A percentile compares a stretch with the other conserved stretches of the same genome.
Conservation (phyloP, 2,329 filamentous ascomycete species). For the Fusarium chaquense region DNA sequence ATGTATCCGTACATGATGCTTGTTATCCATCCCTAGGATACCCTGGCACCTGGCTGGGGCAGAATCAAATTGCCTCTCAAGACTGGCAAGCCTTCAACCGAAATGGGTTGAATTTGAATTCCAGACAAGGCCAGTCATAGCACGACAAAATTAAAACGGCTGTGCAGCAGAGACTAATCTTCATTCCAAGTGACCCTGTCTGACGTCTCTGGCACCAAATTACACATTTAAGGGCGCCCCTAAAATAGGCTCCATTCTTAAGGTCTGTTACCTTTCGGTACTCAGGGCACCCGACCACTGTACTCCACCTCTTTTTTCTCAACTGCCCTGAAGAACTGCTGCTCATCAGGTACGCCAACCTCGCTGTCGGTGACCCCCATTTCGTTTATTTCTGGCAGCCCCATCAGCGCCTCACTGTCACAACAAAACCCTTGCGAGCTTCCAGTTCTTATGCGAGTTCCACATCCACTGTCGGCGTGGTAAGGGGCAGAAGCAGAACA, state of each 20-base stretch:
- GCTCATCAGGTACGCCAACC: constrained; percentile 10
- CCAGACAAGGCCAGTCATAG: constrained; percentile 21
- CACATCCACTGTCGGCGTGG: constrained; percentile 32
- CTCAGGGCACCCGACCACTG: constrained; percentile 8
- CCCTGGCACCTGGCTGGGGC: not conserved
- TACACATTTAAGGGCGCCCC: constrained; percentile 21
- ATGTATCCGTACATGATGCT: not conserved
- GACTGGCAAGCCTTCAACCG: constrained; percentile 31
- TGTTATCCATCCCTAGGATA: not conserved
- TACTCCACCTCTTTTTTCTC: constrained; percentile 11
- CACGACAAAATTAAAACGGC: constrained; percentile 24
- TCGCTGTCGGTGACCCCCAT: constrained; percentile 28
- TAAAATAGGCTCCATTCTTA: constrained; percentile 34
- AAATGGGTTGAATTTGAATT: constrained; percentile 30
- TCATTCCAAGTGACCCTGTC: constrained; percentile 34
- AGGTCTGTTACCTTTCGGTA: constrained; percentile 21
- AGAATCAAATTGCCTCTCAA: constrained; percentile 12
- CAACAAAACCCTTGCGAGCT: constrained; percentile 37
- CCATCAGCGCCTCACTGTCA: constrained; percentile 36
- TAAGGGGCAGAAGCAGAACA: constrained; percentile 44
- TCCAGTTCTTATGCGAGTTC: constrained; percentile 30
- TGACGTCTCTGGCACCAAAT: constrained; percentile 30
- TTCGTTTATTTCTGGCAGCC: constrained; percentile 42
- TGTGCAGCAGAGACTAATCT: constrained; percentile 27
- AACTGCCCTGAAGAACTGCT: constrained; percentile 15